Conservation (phyloP, 345 rosid genomes). For the Turritis glabra region DNA sequence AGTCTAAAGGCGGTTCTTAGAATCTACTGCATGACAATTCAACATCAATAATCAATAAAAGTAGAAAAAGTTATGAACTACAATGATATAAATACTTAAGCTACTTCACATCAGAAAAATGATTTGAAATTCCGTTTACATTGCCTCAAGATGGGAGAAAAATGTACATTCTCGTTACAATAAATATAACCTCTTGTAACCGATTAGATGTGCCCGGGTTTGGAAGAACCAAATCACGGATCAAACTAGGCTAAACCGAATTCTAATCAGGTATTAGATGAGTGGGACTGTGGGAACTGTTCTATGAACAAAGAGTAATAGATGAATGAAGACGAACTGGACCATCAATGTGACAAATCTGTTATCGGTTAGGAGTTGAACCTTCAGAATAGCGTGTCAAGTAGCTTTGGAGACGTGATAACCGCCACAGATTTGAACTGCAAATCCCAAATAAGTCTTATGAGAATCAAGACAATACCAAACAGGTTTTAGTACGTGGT, state of each 20-base stretch:
- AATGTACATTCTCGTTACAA: slow-evolving; percentile 40
- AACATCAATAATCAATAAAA: not conserved
- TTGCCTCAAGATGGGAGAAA: slow-evolving; percentile 31
- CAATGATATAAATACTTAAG: not conserved
- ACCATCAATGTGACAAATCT: slow-evolving; percentile 17
- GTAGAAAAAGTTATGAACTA: not conserved
- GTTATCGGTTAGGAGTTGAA: slow-evolving; percentile 42
- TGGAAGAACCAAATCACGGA: slow-evolving; percentile 41
- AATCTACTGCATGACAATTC: not conserved
- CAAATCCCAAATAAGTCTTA: slow-evolving; percentile 7
- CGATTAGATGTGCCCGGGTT: slow-evolving; percentile 22
- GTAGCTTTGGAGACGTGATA: slow-evolving; percentile 63
- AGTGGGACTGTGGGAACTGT: slow-evolving; percentile 30
- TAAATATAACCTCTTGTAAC: slow-evolving; percentile 25
- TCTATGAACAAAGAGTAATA: slow-evolving; percentile 37
- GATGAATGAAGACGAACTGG: slow-evolving; percentile 23
- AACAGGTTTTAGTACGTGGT: not conserved
- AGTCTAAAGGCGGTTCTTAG: not conserved
- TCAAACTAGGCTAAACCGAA: slow-evolving; percentile 30
- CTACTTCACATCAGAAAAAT: not conserved
- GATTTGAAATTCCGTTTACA: slow-evolving; percentile 27
- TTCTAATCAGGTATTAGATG: slow-evolving; percentile 36
- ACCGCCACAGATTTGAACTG: slow-evolving; percentile 84
- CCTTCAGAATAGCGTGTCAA: slow-evolving; percentile 64
- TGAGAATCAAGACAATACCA: slow-evolving; percentile 12